A percentile compares a stretch with the other conserved stretches of the same genome.
These are phyloP conservation scores for Septoria petroselini DNA, from an alignment of 2,329 filamentous ascomycete species.

Conservation along the genomic window DNA sequence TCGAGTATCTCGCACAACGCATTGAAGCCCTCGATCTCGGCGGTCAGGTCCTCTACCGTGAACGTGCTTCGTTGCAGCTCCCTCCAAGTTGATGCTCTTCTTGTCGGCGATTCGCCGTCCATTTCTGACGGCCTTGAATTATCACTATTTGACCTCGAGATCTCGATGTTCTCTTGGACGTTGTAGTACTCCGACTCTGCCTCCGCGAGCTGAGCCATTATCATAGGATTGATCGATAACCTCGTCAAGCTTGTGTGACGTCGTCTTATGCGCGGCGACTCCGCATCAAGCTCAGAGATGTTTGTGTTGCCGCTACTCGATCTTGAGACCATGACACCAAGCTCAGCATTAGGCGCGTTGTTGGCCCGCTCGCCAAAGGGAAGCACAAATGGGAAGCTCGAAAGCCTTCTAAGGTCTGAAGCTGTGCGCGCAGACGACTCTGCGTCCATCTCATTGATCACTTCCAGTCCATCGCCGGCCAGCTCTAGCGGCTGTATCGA, in stretches of 20 bases:
- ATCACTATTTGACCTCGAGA: background rate
- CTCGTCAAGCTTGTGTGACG: background rate
- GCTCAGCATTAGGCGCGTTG: background rate
- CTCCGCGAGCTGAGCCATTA: constrained; percentile 3
- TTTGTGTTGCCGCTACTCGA: constrained; percentile 8
- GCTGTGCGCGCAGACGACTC: constrained; percentile 6
- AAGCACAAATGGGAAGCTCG: constrained; percentile 11
- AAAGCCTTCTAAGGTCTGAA: constrained; percentile 1
- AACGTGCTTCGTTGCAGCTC: constrained; percentile 7
- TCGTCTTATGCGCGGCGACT: background rate
- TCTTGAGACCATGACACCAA: constrained; percentile 1
- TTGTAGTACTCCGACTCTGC: background rate
- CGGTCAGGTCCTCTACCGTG: constrained; percentile 4
- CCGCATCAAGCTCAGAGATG: constrained; percentile 7
- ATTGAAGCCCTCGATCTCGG: constrained; percentile 2
- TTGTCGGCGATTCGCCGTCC: constrained; percentile 16
- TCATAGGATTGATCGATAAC: constrained; percentile 4
- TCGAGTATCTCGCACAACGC: background rate
- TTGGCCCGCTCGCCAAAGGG: background rate
- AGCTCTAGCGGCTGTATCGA: no score
- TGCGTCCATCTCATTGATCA: constrained; percentile 13
- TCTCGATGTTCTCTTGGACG: background rate
- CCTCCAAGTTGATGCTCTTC: constrained; percentile 10
- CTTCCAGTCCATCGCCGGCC: constrained; percentile 9
- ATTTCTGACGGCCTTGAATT: constrained; percentile 4